Conservation (phyloP, 768 basidiomycete species). For the Calocybe gangraenosa region DNA sequence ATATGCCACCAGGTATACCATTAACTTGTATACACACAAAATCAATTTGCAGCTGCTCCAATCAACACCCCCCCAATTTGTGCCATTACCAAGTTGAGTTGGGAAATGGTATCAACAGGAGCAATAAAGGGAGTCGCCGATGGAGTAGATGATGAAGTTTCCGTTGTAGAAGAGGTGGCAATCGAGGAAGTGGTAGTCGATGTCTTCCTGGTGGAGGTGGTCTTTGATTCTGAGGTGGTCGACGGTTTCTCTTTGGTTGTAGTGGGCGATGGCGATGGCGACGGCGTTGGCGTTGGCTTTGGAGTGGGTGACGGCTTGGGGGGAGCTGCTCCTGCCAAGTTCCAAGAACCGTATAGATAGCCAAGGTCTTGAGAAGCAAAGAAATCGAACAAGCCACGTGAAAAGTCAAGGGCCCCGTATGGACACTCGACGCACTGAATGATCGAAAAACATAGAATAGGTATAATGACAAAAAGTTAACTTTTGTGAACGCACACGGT, state of each 20-base stretch:
- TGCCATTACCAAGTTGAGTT: constrained; percentile 11
- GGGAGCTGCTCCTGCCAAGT: constrained; percentile 22
- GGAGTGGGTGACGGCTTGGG: constrained; percentile 15
- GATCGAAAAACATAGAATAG: neutral
- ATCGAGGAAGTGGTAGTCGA: constrained; percentile 6
- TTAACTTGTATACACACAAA: neutral
- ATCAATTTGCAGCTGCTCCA: constrained; percentile 5
- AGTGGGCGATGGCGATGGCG: constrained; percentile 13
- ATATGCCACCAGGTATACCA: too few species aligned
- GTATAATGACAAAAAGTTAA: neutral
- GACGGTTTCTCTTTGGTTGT: constrained; percentile 14
- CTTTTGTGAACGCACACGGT: constrained; percentile 33
- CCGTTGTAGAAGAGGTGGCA: constrained; percentile 7
- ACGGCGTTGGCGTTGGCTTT: constrained; percentile 18
- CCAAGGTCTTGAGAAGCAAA: constrained; percentile 38
- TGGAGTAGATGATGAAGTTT: constrained; percentile 8
- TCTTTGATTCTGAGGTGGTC: constrained; percentile 10
- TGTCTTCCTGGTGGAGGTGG: constrained; percentile 8
- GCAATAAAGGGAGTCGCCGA: constrained; percentile 5
- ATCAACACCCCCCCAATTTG: constrained; percentile 11
- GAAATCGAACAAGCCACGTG: constrained; percentile 45
- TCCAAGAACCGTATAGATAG: constrained; percentile 45
- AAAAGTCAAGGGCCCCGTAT: constrained; percentile 48
- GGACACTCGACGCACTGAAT: constrained; percentile 49
- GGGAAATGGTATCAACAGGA: constrained; percentile 15